These are phyloP conservation scores for Acer yangbiense DNA, from an alignment of 345 rosid genomes.

Conservation along the genomic window DNA sequence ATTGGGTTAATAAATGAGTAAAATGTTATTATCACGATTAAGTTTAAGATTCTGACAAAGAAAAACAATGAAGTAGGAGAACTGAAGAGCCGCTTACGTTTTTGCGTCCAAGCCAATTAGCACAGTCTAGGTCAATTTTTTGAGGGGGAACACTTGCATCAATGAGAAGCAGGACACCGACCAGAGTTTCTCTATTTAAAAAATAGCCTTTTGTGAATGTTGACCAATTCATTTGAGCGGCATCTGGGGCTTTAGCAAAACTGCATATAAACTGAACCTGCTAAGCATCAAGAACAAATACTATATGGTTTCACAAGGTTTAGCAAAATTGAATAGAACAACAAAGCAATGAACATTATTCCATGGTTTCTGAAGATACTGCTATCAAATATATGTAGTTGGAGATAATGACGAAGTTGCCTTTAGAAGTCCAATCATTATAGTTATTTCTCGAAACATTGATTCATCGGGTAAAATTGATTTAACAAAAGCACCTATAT, in stretches of 20 bases:
- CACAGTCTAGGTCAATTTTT: slow-evolving; percentile 90
- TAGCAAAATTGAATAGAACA: neutral
- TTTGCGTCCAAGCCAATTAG: slow-evolving; percentile 95
- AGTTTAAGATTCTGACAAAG: neutral
- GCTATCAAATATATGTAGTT: neutral
- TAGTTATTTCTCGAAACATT: neutral
- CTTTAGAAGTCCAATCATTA: neutral
- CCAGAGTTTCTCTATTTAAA: slow-evolving; percentile 75
- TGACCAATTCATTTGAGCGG: slow-evolving; percentile 91
- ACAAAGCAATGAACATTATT: neutral
- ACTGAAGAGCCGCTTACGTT: slow-evolving; percentile 43
- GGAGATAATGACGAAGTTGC: neutral
- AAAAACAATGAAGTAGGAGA: neutral
- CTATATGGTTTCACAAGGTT: neutral
- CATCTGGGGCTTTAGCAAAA: slow-evolving; percentile 80
- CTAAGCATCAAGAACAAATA: neutral
- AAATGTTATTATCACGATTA: neutral
- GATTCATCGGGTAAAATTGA: neutral
- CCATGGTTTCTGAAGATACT: neutral
- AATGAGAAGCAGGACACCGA: slow-evolving; percentile 73
- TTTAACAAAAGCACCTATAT: neutral
- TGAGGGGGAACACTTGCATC: slow-evolving; percentile 96
- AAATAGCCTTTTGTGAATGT: slow-evolving; percentile 92
- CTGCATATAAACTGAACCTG: slow-evolving; percentile 34
- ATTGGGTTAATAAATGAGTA: neutral